Evolutionary conservation across 345 rosid genomes (phyloP), one percentile per base, ranked within the genome.

Genomic region (Gossypium anomalum): DNA sequence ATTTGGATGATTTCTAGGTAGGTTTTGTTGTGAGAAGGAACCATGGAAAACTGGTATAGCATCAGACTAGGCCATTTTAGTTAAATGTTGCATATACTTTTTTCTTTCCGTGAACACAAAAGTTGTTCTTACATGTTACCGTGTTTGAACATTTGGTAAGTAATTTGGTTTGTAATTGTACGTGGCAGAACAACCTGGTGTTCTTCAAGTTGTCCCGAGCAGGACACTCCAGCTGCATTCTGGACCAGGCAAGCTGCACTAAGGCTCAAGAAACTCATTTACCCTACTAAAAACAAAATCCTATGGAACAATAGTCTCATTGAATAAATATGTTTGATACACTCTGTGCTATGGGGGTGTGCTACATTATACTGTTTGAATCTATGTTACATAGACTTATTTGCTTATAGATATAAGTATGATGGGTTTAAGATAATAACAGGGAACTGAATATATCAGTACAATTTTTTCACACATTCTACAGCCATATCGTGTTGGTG

Each of bases 101-200:
- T 34, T 14, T 47, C 20, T 20, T 48, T 16, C 2, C 53, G 23
- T 34, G 69, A 34, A 59, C 16, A 17, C 47, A 7, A 23, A 41
- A 20, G 38, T 74, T 61, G 12, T 47, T 49, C n/a, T 49, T 41
- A n/a, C 27, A 57, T 34, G 23, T 43, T 62, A 20, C 9, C 51
- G 6, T 64, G n/a, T 34, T 34, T 34, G 52, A 66, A 44, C 0
- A 44, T n/a, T n/a, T 20, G 7, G 27, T 19, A 66, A 23, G 15
- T 68, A 49, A 49, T 16, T 41, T 23, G 75, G 17, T 45, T 2
- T 57, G 63, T 22, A 34, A 63, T 76, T 41, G 47, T 16, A 41
- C 57, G 67, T 79, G 55, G 82, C 93, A 93, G 98, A 87, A 69
- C 87, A 85, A 84, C 97, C 93, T 4, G 98, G 98, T 61, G 98